Base-by-base conservation (phyloP, 805 yeast genomes). In the Barnettozyma populi region DNA sequence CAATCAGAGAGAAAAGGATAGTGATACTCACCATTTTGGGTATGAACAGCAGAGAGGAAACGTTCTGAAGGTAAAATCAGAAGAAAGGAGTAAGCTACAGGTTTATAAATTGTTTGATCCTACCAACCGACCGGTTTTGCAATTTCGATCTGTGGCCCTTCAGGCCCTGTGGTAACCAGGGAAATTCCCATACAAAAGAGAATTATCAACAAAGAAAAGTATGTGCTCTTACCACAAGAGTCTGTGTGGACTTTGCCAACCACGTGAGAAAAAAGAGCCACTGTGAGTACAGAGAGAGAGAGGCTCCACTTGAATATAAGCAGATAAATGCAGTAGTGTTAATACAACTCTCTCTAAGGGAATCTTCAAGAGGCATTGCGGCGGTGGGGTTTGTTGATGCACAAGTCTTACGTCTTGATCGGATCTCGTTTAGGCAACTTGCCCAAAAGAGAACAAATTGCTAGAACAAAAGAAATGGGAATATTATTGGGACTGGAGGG, bases 121-220 rank as follows among this genome's bases (percentile, higher is more conserved):
- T 23, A 36, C 24, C 25, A 16, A 35, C 37, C 24, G 37, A 45
- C 48, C 48, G 48, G 48, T 45, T 45, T 36, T 45, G 29, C 48
- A 45, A 45, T 41, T 45, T 45, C 48, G 48, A 45, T 45, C 48
- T 45, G 48, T 40, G 35, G 19, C 27, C 44, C 34, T 31, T 38
- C 29, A 44, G 23, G 34, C 46, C 44, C 32, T 40, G 34, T 39
- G 46, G 48, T 45, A 45, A 45, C 48, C 48, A 41, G 44, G 48
- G 48, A 45, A 41, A 45, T 45, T 37, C 21, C 20, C 19, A 20
- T 13, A 23, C 16, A 23, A 5, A 27, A 27, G 9, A 24, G 29
- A 24, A 38, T 27, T 41, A 43, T 37, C 46, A 44, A 37, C 46
- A 44, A 20, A 38, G 37, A 42, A 36, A 36, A 36, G 40, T 36